Conservation (phyloP, 23 red algal genomes). For the Chondrus crispus region DNA sequence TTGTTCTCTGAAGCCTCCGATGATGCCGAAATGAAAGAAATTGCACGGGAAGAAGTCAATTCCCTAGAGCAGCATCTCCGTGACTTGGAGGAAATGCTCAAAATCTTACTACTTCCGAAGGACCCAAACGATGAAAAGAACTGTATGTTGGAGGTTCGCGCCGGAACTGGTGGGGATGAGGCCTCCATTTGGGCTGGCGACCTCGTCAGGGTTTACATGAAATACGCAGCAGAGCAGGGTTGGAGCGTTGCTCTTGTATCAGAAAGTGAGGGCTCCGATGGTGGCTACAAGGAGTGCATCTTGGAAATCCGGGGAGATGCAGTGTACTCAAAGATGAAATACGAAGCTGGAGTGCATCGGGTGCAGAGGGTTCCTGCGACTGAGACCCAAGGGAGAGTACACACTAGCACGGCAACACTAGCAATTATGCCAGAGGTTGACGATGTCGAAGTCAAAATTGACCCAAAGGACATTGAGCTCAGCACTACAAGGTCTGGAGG, state of each 20-base stretch:
- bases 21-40: constrained; percentile 83
- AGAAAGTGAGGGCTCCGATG: constrained; percentile 58
- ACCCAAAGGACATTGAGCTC: constrained; percentile 94
- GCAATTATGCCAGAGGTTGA: constrained; percentile 97
- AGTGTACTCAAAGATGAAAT: constrained; percentile 93
- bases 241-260: constrained; percentile 68
- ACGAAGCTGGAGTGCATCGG: constrained; percentile 95
- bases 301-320: constrained; percentile 84
- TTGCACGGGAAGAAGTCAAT: constrained; percentile 83
- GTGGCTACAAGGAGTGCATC: constrained; percentile 92
- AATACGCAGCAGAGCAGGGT: constrained; percentile 64
- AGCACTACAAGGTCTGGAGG: constrained; percentile 93
- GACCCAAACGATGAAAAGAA: constrained; percentile 99
- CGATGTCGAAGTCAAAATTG: constrained; percentile 98
- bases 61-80: constrained; percentile 58
- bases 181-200: constrained; percentile 93
- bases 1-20: constrained; percentile 71
- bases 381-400: constrained; percentile 87
- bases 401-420: constrained; percentile 93
- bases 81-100: constrained; percentile 70
- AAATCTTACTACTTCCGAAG: constrained; percentile 81
- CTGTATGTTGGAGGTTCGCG: constrained; percentile 93
- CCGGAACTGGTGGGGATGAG: constrained; percentile 97
- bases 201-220: constrained; percentile 86
- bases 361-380: constrained; percentile 93